Evolutionary conservation across 495 filamentous ascomycete species (phyloP).

Genomic region (Hyaloscypha finlandica): DNA sequence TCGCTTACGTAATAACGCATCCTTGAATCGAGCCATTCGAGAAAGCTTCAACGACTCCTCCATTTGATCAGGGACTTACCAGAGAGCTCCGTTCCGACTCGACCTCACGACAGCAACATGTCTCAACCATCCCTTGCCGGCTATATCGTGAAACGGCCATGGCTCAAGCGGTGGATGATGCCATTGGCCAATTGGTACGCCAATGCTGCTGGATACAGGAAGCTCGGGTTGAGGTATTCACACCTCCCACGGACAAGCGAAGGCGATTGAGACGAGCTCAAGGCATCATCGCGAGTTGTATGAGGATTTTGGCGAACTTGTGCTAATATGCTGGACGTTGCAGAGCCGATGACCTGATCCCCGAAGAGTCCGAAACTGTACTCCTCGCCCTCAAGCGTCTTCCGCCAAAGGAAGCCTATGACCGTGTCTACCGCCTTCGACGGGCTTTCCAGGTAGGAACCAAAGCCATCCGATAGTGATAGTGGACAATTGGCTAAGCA

Average conservation of each 20-base stretch:
- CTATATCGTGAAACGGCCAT: constrained; percentile 78
- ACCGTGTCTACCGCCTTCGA: constrained; percentile 95
- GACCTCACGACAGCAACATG: constrained; percentile 54
- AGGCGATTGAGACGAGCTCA: background rate
- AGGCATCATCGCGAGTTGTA: background rate
- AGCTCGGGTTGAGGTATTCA: constrained; percentile 85
- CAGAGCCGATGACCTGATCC: constrained; percentile 91
- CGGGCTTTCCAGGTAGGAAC: constrained; percentile 82
- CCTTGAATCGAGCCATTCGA: constrained; percentile 1
- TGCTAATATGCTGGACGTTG: constrained; percentile 19
- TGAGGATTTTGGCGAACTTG: constrained; percentile 7
- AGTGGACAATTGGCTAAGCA: constrained; percentile 23
- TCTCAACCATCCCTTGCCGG: constrained; percentile 69
- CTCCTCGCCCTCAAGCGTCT: constrained; percentile 88
- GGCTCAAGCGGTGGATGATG: constrained; percentile 73
- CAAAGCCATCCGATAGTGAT: background rate
- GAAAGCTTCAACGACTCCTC: constrained; percentile 13
- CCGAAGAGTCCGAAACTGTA: constrained; percentile 85
- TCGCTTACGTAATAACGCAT: constrained; percentile 5
- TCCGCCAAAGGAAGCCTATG: constrained; percentile 85
- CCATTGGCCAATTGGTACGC: constrained; percentile 83
- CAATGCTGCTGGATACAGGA: constrained; percentile 86
- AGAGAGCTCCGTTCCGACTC: constrained; percentile 24
- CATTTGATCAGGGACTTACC: background rate
- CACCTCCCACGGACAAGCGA: background rate